Evolutionary conservation across 2,329 filamentous ascomycete genomes (phyloP), one percentile per base, ranked within the genome.

Genomic region (Fusarium keratoplasticum): DNA sequence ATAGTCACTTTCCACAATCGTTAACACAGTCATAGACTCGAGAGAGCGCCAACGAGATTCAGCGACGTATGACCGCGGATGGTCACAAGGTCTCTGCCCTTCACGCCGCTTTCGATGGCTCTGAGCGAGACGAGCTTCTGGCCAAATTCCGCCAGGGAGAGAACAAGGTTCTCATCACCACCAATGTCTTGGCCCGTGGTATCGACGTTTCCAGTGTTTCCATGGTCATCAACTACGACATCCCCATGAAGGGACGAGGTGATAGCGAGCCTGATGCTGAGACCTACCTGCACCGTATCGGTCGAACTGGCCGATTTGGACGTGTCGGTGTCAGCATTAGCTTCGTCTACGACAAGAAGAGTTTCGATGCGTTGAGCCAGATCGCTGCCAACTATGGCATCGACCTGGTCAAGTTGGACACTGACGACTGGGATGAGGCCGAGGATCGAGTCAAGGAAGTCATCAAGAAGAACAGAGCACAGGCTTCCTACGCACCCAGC

Each of bases 171-270:
- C 92, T 99, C 71, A 98, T 99, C 80, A 97, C 96, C 2, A 99
- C 96, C 77, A 99, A 99, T 80, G 95, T 99, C 40, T 89, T 99
- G 67, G 94, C 96, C 10, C 95, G 96, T 80, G 96, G 96, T 81
- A 98, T 99, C 79, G 96, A 99, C 80, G 90, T 91, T 86, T 98
- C 81, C 83, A 97, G 85, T 31, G 96, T 99, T 16, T 98, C 95
- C 11, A 96, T 99, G 92, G 96, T 99, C 63, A 95, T 99, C 87
- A 99, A 99, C 87, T 99, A 99, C 84, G 93, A 95, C 77, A 93
- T 95, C 67, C 93, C 93, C 27, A 93, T 93, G 87, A 92, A 93
- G 80, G 92, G 93, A 44, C 85, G 89, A 35, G 91, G 93, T 20
- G 95, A 98, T 77, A 88, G 88, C 31, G 94, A 96, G 83, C 93